These are phyloP conservation scores for Tricholoma furcatifolium DNA, from an alignment of 768 basidiomycete species.

Conservation along the genomic window DNA sequence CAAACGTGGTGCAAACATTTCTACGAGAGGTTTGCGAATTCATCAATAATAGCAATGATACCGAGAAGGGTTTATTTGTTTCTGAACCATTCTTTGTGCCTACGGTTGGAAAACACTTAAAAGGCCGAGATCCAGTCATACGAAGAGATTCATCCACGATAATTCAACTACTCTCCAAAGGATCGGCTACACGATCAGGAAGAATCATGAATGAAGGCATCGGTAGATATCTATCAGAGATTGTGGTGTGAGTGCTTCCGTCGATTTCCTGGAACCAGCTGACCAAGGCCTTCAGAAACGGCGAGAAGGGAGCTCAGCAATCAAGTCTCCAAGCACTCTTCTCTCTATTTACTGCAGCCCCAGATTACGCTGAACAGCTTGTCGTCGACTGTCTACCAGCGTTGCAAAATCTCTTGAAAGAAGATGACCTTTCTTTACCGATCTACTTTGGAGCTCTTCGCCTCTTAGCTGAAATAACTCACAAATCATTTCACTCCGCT, in stretches of 20 bases:
- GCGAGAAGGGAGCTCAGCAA: constrained; percentile 13
- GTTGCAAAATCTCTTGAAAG: constrained; percentile 16
- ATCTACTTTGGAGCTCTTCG: constrained; percentile 11
- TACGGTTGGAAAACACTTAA: constrained; percentile 10
- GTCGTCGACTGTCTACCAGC: constrained; percentile 14
- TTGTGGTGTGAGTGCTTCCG: constrained; percentile 6
- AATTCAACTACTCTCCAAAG: constrained; percentile 13
- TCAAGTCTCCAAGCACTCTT: constrained; percentile 16
- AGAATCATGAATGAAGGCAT: constrained; percentile 19
- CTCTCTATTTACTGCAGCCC: constrained; percentile 14
- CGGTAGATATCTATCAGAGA: constrained; percentile 14
- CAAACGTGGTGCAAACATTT: constrained; percentile 9
- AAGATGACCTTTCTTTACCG: constrained; percentile 11
- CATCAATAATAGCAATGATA: constrained; percentile 8
- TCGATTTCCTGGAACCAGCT: background rate
- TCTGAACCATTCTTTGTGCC: constrained; percentile 13
- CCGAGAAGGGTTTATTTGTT: constrained; percentile 15
- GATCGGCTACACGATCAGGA: constrained; percentile 17
- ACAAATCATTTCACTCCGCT: constrained; percentile 7
- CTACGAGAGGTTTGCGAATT: constrained; percentile 9
- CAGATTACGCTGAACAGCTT: constrained; percentile 17
- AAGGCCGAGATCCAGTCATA: constrained; percentile 10
- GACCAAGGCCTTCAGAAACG: constrained; percentile 6
- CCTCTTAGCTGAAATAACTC: constrained; percentile 10
- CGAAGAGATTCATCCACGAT: constrained; percentile 15